Evolutionary conservation across 192 early-diverging fungal species (phyloP).

Genomic region (Powellomyces hirtus): DNA sequence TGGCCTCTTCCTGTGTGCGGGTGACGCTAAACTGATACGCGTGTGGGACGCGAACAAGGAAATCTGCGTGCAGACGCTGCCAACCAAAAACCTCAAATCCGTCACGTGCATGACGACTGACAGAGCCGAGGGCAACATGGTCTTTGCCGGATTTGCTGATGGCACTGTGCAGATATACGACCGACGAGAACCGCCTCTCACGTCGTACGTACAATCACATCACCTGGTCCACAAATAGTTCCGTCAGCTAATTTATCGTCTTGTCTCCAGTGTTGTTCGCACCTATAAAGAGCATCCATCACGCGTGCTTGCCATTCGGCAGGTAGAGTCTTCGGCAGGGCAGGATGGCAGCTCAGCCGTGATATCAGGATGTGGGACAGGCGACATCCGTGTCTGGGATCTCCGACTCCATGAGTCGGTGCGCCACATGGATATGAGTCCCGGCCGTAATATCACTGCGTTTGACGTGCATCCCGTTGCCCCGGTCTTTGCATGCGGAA

Average conservation of each 20-base stretch:
- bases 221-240: not conserved
- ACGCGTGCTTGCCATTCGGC: conserved; percentile 56
- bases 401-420: conserved; percentile 21
- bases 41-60: conserved; percentile 84
- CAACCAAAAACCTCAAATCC: conserved; percentile 49
- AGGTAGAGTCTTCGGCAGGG: conserved; percentile 48
- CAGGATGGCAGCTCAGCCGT: conserved; percentile 46
- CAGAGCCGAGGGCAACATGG: conserved; percentile 55
- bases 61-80: conserved; percentile 64
- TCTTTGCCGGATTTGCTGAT: conserved; percentile 74
- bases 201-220: conserved; percentile 4
- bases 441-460: conserved; percentile 28
- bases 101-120: conserved; percentile 70
- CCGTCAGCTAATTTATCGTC: not conserved
- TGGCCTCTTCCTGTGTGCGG: conserved; percentile 65
- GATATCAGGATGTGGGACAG: conserved; percentile 55
- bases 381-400: conserved; percentile 44
- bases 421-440: not conserved
- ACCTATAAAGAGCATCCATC: conserved; percentile 62
- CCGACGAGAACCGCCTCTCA: conserved; percentile 44
- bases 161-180: conserved; percentile 73
- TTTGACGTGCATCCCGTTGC: conserved; percentile 38
- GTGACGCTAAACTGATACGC: conserved; percentile 63
- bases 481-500: conserved; percentile 38
- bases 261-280: conserved; percentile 46